These are phyloP conservation scores for Colletotrichum sp. DNA, from an alignment of 2,329 filamentous ascomycete species.

Conservation along the genomic window DNA sequence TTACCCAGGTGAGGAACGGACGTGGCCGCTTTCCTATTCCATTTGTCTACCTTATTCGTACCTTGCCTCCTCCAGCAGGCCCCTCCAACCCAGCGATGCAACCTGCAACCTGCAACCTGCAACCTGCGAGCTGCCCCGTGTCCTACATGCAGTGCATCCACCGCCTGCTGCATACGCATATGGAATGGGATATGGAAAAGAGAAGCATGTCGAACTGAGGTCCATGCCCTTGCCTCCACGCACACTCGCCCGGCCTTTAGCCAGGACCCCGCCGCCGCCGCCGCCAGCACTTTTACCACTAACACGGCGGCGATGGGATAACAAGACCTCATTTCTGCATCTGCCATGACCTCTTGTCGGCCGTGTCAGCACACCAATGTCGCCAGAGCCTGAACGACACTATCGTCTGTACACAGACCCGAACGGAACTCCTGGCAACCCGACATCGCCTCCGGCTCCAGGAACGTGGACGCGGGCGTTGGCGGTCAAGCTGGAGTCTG, in stretches of 20 bases:
- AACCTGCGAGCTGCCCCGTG: conserved; percentile 4
- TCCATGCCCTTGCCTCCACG: neutral
- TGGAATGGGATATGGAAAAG: neutral
- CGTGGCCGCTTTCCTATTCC: neutral
- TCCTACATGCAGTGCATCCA: neutral
- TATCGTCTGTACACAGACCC: neutral
- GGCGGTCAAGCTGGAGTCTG: neutral
- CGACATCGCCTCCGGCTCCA: neutral
- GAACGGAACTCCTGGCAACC: neutral
- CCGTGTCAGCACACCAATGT: neutral
- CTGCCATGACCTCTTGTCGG: neutral
- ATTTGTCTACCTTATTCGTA: neutral
- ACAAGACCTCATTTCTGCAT: neutral
- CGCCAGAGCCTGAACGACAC: neutral
- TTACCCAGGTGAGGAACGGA: neutral
- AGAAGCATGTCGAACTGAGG: neutral
- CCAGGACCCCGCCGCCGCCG: neutral
- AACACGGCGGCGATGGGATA: neutral
- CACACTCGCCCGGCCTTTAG: neutral
- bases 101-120: neutral
- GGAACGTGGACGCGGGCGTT: neutral
- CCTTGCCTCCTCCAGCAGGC: neutral
- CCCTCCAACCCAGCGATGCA: neutral
- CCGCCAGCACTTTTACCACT: neutral
- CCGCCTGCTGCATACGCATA: neutral